phyloP scores from a whole-genome alignment of 805 yeast species.

The Lipomyces yamadae region DNA sequence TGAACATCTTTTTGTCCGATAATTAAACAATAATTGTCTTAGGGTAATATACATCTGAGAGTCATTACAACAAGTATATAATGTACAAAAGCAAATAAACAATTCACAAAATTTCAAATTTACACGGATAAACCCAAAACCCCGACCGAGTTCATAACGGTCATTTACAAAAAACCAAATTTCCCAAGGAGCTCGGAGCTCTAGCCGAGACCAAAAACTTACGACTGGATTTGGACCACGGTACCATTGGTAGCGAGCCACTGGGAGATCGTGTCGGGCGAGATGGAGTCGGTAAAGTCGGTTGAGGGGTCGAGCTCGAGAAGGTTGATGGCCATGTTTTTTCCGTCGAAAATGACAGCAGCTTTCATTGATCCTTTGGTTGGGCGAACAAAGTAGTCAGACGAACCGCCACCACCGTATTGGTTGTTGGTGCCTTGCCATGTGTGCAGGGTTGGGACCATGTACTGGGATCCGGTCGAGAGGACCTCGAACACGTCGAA shows the following conservation, averaged over 20 bases:
- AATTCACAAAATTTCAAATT: background rate
- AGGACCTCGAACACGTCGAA: constrained; percentile 91
- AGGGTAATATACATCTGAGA: background rate
- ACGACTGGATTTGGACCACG: constrained; percentile 26
- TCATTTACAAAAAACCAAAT: background rate
- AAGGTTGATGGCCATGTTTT: constrained; percentile 56
- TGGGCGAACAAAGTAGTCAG: constrained; percentile 90
- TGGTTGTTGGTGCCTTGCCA: constrained; percentile 70
- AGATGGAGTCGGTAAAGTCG: constrained; percentile 60
- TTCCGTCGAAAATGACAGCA: constrained; percentile 77
- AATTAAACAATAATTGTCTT: too few species aligned
- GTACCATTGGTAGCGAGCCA: constrained; percentile 45
- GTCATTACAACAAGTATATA: background rate
- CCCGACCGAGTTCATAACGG: background rate
- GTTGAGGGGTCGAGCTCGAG: constrained; percentile 56
- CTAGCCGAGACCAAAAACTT: background rate
- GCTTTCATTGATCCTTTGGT: constrained; percentile 76
- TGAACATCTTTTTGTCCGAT: too few species aligned
- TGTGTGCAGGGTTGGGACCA: constrained; percentile 77
- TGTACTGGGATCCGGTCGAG: constrained; percentile 70
- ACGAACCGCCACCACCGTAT: constrained; percentile 77
- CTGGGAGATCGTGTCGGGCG: constrained; percentile 48
- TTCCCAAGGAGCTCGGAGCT: background rate
- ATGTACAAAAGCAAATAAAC: background rate
- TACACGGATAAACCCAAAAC: background rate